Evolutionary conservation across 2,329 filamentous ascomycete species (phyloP).

Genomic region (Colletotrichum falcatum): DNA sequence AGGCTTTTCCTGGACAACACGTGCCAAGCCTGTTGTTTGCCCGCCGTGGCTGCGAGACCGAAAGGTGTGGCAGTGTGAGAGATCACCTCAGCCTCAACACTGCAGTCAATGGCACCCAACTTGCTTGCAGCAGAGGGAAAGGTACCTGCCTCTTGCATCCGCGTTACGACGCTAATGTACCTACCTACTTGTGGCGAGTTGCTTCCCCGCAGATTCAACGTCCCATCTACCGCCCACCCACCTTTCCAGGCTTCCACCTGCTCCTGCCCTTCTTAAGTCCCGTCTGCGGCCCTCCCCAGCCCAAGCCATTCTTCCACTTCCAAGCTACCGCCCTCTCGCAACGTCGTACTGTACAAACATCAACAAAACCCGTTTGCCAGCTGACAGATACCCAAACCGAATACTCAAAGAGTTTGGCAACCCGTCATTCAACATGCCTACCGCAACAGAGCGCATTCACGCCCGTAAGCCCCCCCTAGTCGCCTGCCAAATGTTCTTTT

Average conservation of each 20-base stretch:
- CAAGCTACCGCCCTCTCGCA: conserved; percentile 16
- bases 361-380: conserved; percentile 7
- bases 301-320: conserved; percentile 7
- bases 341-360: conserved; percentile 9
- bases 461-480: conserved; percentile 32
- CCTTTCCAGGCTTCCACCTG: conserved; percentile 16
- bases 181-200: conserved; percentile 35
- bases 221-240: conserved; percentile 17
- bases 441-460: conserved; percentile 36
- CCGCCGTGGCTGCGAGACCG: background rate
- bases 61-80: conserved; percentile 9
- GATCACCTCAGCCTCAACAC: conserved; percentile 9
- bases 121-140: conserved; percentile 19
- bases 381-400: background rate
- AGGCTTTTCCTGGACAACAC: background rate
- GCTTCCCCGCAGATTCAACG: conserved; percentile 39
- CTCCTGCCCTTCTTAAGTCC: conserved; percentile 31
- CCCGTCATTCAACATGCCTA: conserved; percentile 27
- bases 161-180: conserved; percentile 38
- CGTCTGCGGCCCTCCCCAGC: conserved; percentile 19
- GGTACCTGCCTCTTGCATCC: conserved; percentile 21
- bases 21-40: background rate
- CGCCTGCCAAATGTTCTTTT: background rate
- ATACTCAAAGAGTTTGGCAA: background rate
- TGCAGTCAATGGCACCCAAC: no score